Base-by-base conservation (phyloP, 352 stramenopile species). In the Phytophthora gonapodyides region DNA sequence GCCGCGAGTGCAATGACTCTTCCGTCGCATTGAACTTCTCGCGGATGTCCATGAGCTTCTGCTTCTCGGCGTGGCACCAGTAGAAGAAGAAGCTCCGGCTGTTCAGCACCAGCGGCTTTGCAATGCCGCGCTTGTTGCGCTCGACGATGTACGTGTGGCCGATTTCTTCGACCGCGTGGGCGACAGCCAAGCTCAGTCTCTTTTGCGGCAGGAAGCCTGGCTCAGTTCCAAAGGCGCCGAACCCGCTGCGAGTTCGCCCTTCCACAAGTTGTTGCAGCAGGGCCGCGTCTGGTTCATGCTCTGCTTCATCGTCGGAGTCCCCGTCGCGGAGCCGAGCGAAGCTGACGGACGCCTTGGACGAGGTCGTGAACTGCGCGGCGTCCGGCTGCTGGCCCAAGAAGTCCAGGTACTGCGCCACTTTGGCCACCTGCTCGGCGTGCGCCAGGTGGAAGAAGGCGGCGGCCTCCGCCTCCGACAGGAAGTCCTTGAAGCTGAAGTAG, bases 61-160 rank as follows among this genome's bases (percentile, higher is more conserved):
- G 85, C 59, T 94, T 94, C 57, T 94, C 85, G 2, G 85, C 85
- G 57, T 94, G 85, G 52, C 85, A 93, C 85, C 85, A 94, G 46
- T 92, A 89, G 55, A 94, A 84, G 67, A 87, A 92, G 53, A 93
- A 94, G 53, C 85, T 94, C 10, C 85, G 73, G 55, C 83, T 91
- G 56, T 93, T 94, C 24, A 94, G 77, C 24, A 86, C 80, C 0
- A 66, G 76, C 12, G 71, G 53, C 13, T 67, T 78, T 3, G 72
- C 53, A 30, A 71, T 53, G 11, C 71, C 75, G 17, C 59, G 65
- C 49, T 86, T 87, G 35, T 67, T 83, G 16, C 67, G 68, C 61
- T 94, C 83, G 30, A 92, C 69, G 15, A 82, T 64, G 62, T 94
- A 94, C 35, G 69, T 61, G 56, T 94, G 85, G 9, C 71, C 71